phyloP scores from a whole-genome alignment of 768 basidiomycete species.

The Lentinula boryana region DNA sequence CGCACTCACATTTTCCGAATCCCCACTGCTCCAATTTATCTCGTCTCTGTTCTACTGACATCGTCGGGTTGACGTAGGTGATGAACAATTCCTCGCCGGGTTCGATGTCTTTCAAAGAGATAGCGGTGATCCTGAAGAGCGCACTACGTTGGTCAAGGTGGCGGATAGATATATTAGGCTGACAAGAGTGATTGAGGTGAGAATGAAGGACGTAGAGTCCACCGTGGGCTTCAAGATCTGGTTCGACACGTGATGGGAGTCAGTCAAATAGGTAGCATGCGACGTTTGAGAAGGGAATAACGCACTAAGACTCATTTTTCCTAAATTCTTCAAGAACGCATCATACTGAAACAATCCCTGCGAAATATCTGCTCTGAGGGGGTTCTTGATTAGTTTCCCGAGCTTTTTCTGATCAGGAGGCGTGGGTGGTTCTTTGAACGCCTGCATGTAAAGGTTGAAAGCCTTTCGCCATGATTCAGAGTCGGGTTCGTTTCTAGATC shows the following conservation, averaged over 20 bases:
- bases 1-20: constrained; percentile 65
- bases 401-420: constrained; percentile 52
- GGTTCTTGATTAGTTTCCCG: constrained; percentile 47
- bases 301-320: constrained; percentile 78
- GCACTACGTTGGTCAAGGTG: constrained; percentile 67
- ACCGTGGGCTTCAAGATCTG: constrained; percentile 81
- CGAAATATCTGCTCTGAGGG: constrained; percentile 37
- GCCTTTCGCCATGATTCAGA: constrained; percentile 63
- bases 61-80: constrained; percentile 72
- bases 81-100: constrained; percentile 71
- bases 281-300: constrained; percentile 12
- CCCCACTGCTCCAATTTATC: constrained; percentile 64
- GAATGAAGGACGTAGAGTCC: constrained; percentile 84
- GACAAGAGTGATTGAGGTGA: constrained; percentile 82
- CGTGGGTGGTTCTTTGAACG: constrained; percentile 56
- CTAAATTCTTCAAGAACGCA: constrained; percentile 60
- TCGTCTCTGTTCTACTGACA: constrained; percentile 40
- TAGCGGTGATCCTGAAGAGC: constrained; percentile 67
- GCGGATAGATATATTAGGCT: constrained; percentile 72
- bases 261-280: constrained; percentile 1
- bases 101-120: constrained; percentile 61
- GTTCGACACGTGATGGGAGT: not conserved
- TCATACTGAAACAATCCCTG: constrained; percentile 69
- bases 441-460: constrained; percentile 46
- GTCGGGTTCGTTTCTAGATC: constrained; percentile 42